Percentiles rank a stretch among this genome's conserved stretches.
Evolutionary conservation across 2,329 filamentous ascomycete genomes (phyloP).

Genomic region (Fusarium sarcochroum): DNA sequence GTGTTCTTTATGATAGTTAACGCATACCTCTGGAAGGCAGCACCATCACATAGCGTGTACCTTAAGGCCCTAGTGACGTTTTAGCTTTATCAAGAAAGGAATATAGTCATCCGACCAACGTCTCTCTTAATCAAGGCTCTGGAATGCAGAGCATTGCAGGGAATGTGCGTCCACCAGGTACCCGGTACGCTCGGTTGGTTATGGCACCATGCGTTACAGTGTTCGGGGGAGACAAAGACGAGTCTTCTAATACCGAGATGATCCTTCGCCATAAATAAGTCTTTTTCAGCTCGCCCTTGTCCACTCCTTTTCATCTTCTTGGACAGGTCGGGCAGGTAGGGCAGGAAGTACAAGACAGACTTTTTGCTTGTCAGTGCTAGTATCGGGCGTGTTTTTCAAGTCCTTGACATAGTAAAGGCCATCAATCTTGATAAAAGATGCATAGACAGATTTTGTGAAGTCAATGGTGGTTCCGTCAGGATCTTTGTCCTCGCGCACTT

Average conservation of each 20-base stretch:
- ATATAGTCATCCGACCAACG: not conserved
- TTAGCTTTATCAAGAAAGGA: not conserved
- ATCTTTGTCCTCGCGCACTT: not conserved
- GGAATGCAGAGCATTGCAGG: not conserved
- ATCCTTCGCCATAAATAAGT: slow-evolving; percentile 25
- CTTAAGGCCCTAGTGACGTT: not conserved
- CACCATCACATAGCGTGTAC: not conserved
- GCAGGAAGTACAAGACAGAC: too few relatives aligned
- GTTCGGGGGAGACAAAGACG: slow-evolving; percentile 8
- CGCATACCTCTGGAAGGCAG: too few relatives aligned
- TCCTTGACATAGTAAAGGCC: slow-evolving; percentile 18
- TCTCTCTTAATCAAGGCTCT: not conserved
- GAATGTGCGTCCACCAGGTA: not conserved
- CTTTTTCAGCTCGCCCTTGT: not conserved
- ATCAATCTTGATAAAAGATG: slow-evolving; percentile 19
- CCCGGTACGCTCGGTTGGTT: not conserved
- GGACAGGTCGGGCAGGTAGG: too few relatives aligned
- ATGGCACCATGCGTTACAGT: slow-evolving; percentile 14
- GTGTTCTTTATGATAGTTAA: too few relatives aligned
- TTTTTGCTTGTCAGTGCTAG: not conserved
- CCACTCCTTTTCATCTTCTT: not conserved
- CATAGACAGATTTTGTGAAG: not conserved
- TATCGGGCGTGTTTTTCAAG: slow-evolving; percentile 10
- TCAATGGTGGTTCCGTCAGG: slow-evolving; percentile 1
- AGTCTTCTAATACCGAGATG: slow-evolving; percentile 19